phyloP scores from a whole-genome alignment of 1,284 basidiomycete species.

The Tremellales sp. region DNA sequence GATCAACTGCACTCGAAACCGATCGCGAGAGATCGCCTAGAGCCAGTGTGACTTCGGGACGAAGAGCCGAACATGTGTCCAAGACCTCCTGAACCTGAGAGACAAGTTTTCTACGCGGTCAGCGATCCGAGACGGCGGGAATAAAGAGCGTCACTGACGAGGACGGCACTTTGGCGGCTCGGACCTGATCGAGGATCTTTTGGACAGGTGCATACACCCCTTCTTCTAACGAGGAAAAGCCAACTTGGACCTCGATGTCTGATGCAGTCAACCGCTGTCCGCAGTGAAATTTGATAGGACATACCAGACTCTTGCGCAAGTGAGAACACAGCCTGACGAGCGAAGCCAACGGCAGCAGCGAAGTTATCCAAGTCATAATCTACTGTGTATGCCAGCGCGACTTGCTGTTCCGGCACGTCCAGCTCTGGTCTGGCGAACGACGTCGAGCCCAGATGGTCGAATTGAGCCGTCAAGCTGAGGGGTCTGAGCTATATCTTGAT shows the following conservation, averaged over 20 bases:
- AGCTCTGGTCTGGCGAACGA: slow-evolving; percentile 76
- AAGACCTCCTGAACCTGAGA: slow-evolving; percentile 76
- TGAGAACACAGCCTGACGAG: slow-evolving; percentile 73
- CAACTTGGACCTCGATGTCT: slow-evolving; percentile 71
- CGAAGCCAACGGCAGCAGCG: slow-evolving; percentile 78
- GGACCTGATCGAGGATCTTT: slow-evolving; percentile 71
- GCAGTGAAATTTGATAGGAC: slow-evolving; percentile 9
- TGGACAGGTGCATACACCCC: slow-evolving; percentile 77
- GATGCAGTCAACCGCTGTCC: slow-evolving; percentile 7
- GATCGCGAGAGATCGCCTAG: slow-evolving; percentile 66
- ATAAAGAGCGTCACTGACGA: slow-evolving; percentile 59
- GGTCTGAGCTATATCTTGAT: not conserved
- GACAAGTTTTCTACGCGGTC: slow-evolving; percentile 66
- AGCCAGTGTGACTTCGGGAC: slow-evolving; percentile 63
- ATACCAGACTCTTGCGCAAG: slow-evolving; percentile 71
- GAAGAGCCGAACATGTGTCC: slow-evolving; percentile 65
- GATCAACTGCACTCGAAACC: slow-evolving; percentile 77
- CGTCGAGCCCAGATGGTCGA: slow-evolving; percentile 81
- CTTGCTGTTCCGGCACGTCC: slow-evolving; percentile 80
- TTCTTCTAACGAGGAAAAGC: slow-evolving; percentile 64
- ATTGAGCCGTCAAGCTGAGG: slow-evolving; percentile 78
- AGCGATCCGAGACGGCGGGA: not conserved
- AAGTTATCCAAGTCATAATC: slow-evolving; percentile 90
- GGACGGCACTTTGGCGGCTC: slow-evolving; percentile 71
- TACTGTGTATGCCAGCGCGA: slow-evolving; percentile 72